These are phyloP conservation scores for Sporobolomyces roseus DNA, from an alignment of 768 basidiomycete genomes.

Conservation along the genomic window DNA sequence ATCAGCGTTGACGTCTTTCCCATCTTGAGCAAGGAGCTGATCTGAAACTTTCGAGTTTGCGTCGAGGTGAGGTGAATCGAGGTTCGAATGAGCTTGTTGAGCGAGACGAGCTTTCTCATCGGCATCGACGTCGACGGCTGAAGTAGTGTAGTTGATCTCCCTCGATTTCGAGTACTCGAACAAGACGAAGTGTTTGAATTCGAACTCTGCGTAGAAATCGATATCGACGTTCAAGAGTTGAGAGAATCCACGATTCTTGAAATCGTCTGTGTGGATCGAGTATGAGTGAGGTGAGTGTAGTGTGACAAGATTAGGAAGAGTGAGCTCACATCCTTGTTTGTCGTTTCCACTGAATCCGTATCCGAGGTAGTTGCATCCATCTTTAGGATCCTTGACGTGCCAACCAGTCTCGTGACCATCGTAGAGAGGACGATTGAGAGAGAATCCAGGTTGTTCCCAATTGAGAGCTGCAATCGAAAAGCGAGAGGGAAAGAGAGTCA, in stretches of 20 bases:
- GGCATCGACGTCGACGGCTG: not conserved
- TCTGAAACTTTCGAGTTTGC: not conserved
- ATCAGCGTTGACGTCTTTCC: not conserved
- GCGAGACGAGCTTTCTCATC: not conserved
- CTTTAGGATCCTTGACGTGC: not conserved
- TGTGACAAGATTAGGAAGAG: not conserved
- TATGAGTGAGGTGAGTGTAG: not conserved
- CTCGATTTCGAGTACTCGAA: conserved; percentile 20
- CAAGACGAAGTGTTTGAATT: conserved; percentile 9
- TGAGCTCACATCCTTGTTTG: not conserved
- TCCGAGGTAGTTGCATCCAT: not conserved
- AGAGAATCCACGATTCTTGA: conserved; percentile 3
- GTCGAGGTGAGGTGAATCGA: conserved; percentile 1
- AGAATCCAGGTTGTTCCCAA: too few species aligned
- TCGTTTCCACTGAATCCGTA: conserved; percentile 7
- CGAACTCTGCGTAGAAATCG: conserved; percentile 15
- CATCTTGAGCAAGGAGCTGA: not conserved
- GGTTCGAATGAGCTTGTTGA: not conserved
- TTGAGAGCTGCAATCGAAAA: too few species aligned
- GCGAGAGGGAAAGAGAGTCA: too few species aligned
- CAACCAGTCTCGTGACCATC: not conserved
- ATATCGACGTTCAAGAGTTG: conserved; percentile 5
- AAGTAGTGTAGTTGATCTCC: conserved; percentile 1
- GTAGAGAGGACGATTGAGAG: not conserved
- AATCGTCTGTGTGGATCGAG: conserved; percentile 3